These are phyloP conservation scores for Leptographium galeiforme DNA, from an alignment of 2,329 filamentous ascomycete genomes.

Conservation along the genomic window DNA sequence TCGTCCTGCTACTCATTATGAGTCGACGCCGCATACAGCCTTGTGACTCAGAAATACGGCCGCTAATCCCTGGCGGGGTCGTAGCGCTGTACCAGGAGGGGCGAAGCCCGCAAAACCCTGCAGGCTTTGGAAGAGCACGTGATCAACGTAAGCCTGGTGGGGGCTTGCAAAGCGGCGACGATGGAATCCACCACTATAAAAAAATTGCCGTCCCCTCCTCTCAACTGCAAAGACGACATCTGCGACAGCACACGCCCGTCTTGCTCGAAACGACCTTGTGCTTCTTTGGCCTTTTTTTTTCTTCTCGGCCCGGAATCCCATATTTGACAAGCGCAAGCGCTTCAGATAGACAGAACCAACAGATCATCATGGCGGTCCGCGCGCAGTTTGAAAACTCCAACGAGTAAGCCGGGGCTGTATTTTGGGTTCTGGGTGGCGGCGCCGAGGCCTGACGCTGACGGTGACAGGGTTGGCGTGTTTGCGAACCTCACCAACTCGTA, in stretches of 20 bases:
- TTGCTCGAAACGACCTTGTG: too few species aligned
- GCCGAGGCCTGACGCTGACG: not conserved
- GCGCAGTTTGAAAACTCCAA: constrained; percentile 83
- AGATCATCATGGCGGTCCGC: constrained; percentile 42
- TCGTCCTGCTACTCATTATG: not conserved
- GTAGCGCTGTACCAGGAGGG: not conserved
- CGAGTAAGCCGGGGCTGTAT: constrained; percentile 49
- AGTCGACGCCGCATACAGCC: not conserved
- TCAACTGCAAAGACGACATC: not conserved
- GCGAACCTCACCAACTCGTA: constrained; percentile 94
- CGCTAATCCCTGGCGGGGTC: not conserved
- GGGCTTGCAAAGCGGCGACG: too few species aligned
- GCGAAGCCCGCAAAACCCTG: not conserved
- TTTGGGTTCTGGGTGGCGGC: constrained; percentile 2
- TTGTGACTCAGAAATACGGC: not conserved
- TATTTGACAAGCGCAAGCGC: too few species aligned
- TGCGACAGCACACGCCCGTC: not conserved
- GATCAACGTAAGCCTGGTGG: too few species aligned
- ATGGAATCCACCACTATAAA: too few species aligned
- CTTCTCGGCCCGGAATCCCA: not conserved
- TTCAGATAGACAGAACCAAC: not conserved
- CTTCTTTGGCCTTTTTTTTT: not conserved
- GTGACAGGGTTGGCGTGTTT: constrained; percentile 79
- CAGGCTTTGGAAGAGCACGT: too few species aligned
- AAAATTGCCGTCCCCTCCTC: not conserved